Conservation (phyloP, 208 protist species). For the Acanthamoeba lenticulata region DNA sequence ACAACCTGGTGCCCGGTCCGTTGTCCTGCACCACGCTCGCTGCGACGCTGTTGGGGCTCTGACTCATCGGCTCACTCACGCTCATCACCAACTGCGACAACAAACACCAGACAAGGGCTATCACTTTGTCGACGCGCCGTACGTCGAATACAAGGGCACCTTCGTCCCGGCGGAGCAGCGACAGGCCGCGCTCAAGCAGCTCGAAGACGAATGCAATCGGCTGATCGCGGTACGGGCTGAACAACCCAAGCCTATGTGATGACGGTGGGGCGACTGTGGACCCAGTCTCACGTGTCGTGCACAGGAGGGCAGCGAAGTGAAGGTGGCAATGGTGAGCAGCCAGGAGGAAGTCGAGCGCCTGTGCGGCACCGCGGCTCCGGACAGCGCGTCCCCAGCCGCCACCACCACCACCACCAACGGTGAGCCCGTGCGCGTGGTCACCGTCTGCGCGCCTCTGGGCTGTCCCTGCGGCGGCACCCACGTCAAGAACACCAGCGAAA, state of each 20-base stretch:
- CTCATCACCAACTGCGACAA: not conserved
- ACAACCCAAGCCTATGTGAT: no score
- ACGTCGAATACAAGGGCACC: constrained; percentile 53
- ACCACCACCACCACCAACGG: no score
- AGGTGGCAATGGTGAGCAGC: not conserved
- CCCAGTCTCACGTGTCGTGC: not conserved
- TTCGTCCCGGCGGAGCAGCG: not conserved
- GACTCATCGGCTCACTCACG: not conserved
- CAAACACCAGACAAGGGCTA: constrained; percentile 23
- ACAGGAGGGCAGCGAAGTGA: constrained; percentile 13
- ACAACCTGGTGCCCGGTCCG: not conserved
- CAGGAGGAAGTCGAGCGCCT: constrained; percentile 3
- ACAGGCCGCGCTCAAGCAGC: not conserved
- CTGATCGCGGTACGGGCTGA: not conserved
- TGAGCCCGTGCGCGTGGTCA: not conserved
- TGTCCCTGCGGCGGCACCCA: constrained; percentile 48
- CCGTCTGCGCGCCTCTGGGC: not conserved
- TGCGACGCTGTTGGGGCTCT: not conserved
- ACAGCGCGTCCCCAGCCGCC: not conserved
- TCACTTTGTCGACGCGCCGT: constrained; percentile 7
- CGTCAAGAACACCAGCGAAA: constrained; percentile 25
- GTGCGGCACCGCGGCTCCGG: not conserved
- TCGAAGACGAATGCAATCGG: constrained; percentile 54
- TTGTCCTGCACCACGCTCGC: not conserved
- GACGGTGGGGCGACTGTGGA: not conserved